A percentile compares a stretch with the other conserved stretches of the same genome.
phyloP scores from a whole-genome alignment of 2,329 filamentous ascomycete genomes.

The Raffaelea albimanens region DNA sequence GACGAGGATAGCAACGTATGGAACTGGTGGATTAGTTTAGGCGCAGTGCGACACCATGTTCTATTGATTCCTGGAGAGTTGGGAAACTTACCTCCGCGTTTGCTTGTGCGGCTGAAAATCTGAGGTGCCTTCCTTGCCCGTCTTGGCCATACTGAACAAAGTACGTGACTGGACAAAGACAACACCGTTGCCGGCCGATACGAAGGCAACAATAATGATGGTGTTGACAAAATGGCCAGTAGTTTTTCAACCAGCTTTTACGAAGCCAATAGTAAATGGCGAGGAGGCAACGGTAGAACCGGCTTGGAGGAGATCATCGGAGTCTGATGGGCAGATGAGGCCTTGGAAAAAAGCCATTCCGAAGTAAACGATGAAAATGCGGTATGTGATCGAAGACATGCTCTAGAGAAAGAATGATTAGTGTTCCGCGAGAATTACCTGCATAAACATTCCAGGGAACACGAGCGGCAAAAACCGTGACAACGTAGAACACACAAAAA shows the following conservation, averaged over 20 bases:
- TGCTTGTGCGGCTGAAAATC: background rate
- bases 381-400: background rate
- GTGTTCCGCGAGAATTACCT: too few species aligned
- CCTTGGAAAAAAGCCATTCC: background rate
- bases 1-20: background rate
- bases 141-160: background rate
- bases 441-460: too few species aligned
- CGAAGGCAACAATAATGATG: background rate
- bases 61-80: background rate
- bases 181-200: background rate
- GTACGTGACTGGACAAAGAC: background rate
- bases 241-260: background rate
- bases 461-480: too few species aligned
- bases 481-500: too few species aligned
- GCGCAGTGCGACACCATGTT: too few species aligned
- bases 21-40: background rate
- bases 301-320: background rate
- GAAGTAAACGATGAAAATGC: background rate
- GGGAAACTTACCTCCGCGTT: background rate
- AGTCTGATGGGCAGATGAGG: background rate
- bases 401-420: background rate
- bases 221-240: background rate
- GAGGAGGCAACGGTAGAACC: background rate
- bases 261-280: background rate
- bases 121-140: background rate